Evolutionary conservation across 805 yeast species (phyloP).

Genomic region (Candida michaelii): DNA sequence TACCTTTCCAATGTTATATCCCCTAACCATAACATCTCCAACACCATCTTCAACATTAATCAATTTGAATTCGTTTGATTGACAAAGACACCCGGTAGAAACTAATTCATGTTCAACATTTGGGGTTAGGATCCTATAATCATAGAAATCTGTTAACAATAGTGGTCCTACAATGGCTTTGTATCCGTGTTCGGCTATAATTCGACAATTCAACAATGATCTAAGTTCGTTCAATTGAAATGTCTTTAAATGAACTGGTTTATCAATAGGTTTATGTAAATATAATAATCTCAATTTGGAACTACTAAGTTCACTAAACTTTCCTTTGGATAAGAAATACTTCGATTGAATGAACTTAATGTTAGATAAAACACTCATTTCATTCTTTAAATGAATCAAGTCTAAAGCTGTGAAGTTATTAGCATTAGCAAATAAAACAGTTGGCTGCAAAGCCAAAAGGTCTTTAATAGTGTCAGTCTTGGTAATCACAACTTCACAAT

Average conservation of each 20-base stretch:
- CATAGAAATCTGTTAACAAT: constrained; percentile 58
- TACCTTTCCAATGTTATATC: constrained; percentile 62
- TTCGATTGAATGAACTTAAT: constrained; percentile 35
- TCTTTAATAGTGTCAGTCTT: constrained; percentile 13
- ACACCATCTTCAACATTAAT: constrained; percentile 34
- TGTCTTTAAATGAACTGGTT: not conserved
- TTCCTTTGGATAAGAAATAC: constrained; percentile 49
- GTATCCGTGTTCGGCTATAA: constrained; percentile 50
- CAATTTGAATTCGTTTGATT: constrained; percentile 60
- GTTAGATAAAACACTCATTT: constrained; percentile 15
- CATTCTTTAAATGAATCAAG: not conserved
- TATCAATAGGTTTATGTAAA: constrained; percentile 28
- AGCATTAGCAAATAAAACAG: constrained; percentile 26
- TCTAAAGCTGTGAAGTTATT: not conserved
- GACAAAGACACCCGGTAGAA: constrained; percentile 58
- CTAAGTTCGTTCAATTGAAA: constrained; percentile 38
- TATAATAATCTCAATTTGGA: constrained; percentile 39
- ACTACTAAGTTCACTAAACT: constrained; percentile 31
- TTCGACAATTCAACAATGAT: constrained; percentile 47
- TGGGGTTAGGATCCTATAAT: constrained; percentile 50
- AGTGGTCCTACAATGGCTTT: constrained; percentile 57
- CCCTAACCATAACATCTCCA: constrained; percentile 59
- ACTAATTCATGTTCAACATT: constrained; percentile 23
- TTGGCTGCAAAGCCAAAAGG: constrained; percentile 21
- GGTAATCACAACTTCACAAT: constrained; percentile 24